Evolutionary conservation across 2,329 filamentous ascomycete genomes (phyloP), one percentile per base, ranked within the genome.

Genomic region (Calonectria crousiana): DNA sequence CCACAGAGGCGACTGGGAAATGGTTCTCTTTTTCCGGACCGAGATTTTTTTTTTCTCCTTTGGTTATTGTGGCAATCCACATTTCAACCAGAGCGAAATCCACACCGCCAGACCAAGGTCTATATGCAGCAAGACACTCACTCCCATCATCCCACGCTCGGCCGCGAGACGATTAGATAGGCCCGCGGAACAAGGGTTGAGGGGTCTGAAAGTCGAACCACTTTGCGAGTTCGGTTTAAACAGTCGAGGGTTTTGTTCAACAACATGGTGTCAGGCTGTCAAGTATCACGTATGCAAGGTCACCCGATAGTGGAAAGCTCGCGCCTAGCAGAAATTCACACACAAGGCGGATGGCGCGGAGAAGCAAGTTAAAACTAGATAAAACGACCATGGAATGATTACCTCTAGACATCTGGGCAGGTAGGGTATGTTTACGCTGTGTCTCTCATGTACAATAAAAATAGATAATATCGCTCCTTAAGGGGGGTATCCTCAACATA

Each of bases 401-500:
- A 52, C 71, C 69, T 78, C 65, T 72, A 72, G 26, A 53, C 51
- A 44, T 51, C 28, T 64, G 66, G 51, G 66, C 47, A 72, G 52
- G 32, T 58, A 62, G 64, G 69, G 77, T 74, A 67, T 71, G 68
- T 73, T 73, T 70, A 78, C 73, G 76, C 76, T 49, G 23, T 75
- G 64, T 76, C 68, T 76, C 68, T 70, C 73, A 79, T 80, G 73
- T 79, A 80, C 77, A 78, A 71, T 62, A 78, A 69, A 70, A 74
- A 74, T 71, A 71, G 74, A 79, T 75, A 36, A 67, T n/a, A 38
- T 79, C 64, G 76, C 74, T 72, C 58, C 51, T 49, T 44, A 41
- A 65, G 70, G 75, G 78, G 80, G 80, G 79, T 81, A 81, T 81
- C 77, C 76, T 80, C 77, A 77, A 75, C 67, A 78, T 75, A 41